phyloP scores from a whole-genome alignment of 345 rosid species.

The Carallia brachiata region DNA sequence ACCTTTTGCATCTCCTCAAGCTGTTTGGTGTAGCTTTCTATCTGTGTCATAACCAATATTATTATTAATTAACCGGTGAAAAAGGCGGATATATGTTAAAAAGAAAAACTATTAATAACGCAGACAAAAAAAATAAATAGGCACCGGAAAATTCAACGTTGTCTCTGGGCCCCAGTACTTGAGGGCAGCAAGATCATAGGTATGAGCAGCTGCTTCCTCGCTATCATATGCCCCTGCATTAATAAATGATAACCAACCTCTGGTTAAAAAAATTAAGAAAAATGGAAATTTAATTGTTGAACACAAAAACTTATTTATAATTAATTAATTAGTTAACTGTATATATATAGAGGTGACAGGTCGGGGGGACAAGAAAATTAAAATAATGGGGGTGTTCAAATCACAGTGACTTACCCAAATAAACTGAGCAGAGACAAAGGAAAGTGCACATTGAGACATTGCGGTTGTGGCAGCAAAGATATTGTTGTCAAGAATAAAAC shows the following conservation, averaged over 20 bases:
- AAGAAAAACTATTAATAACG: not conserved
- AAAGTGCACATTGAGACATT: slow-evolving; percentile 39
- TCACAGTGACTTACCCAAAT: slow-evolving; percentile 68
- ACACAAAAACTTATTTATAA: not conserved
- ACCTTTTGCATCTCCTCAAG: slow-evolving; percentile 75
- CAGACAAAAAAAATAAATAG: not conserved
- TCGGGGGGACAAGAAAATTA: not conserved
- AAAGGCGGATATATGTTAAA: too few relatives aligned
- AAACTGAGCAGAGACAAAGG: slow-evolving; percentile 52
- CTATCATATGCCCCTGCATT: slow-evolving; percentile 77
- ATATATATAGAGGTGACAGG: not conserved
- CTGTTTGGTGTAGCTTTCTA: slow-evolving; percentile 56
- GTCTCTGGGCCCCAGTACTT: slow-evolving; percentile 94
- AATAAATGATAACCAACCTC: not conserved
- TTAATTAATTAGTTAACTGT: not conserved
- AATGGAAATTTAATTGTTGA: not conserved
- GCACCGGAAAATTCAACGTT: slow-evolving; percentile 78
- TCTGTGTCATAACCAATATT: slow-evolving; percentile 27
- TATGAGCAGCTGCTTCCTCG: slow-evolving; percentile 87
- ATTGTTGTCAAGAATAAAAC: slow-evolving; percentile 35
- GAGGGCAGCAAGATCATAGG: slow-evolving; percentile 96
- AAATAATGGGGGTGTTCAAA: not conserved
- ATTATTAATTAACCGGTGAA: not conserved
- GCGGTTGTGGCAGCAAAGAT: slow-evolving; percentile 36
- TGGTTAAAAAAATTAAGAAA: not conserved